Conservation (phyloP, 495 filamentous ascomycete genomes). For the Aspergillus wentii region DNA sequence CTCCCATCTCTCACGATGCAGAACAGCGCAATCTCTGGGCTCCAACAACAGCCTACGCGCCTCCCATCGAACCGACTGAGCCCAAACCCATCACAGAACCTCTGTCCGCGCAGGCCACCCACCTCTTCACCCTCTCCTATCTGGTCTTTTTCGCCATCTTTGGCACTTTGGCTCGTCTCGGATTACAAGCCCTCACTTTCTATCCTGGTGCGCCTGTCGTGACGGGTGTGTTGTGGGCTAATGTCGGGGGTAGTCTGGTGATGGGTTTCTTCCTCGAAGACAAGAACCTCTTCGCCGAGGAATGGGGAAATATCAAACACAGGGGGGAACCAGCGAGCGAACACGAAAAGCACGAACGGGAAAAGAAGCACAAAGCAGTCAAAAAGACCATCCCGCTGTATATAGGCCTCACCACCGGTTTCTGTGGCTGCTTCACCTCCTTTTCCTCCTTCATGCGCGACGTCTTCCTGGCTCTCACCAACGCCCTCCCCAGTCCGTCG, state of each 20-base stretch:
- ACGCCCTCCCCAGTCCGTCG: slow-evolving; percentile 56
- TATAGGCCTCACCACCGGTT: slow-evolving; percentile 87
- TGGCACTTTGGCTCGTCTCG: slow-evolving; percentile 81
- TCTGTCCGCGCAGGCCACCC: slow-evolving; percentile 55
- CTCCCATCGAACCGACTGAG: too few species aligned
- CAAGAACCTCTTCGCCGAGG: slow-evolving; percentile 64
- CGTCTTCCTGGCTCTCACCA: slow-evolving; percentile 76
- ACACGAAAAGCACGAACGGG: slow-evolving; percentile 20
- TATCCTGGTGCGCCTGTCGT: slow-evolving; percentile 75
- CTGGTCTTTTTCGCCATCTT: slow-evolving; percentile 83
- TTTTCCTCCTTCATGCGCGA: slow-evolving; percentile 91
- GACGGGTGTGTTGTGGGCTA: slow-evolving; percentile 81
- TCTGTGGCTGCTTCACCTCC: slow-evolving; percentile 88
- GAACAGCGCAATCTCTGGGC: slow-evolving; percentile 11
- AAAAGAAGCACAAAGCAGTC: slow-evolving; percentile 37
- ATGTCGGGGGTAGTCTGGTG: slow-evolving; percentile 75
- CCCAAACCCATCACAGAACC: slow-evolving; percentile 4
- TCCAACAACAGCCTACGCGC: background rate
- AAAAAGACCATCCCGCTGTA: slow-evolving; percentile 89
- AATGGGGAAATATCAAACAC: slow-evolving; percentile 43
- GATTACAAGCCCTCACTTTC: slow-evolving; percentile 73
- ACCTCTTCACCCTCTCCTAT: slow-evolving; percentile 74
- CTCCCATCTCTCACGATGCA: slow-evolving; percentile 9
- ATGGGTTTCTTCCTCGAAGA: slow-evolving; percentile 88
- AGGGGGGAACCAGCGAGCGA: background rate